Evolutionary conservation across 345 rosid genomes (phyloP).

Genomic region (Trapa bicornis): DNA sequence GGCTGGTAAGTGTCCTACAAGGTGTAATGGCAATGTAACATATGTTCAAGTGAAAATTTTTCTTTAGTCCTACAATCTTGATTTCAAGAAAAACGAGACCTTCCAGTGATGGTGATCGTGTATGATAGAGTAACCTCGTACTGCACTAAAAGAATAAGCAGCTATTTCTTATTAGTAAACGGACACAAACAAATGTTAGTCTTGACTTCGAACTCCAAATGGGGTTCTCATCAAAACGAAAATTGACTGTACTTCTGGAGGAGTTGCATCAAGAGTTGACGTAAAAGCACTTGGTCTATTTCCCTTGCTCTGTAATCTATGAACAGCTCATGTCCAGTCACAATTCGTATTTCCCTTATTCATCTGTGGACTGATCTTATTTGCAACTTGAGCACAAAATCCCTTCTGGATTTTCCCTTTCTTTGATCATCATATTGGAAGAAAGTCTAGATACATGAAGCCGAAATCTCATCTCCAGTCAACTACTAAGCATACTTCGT

Average conservation of each 20-base stretch:
- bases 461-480: not conserved
- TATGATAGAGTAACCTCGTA: too few relatives aligned
- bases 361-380: not conserved
- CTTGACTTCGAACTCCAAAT: constrained; percentile 3
- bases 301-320: too few relatives aligned
- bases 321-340: not conserved
- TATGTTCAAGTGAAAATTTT: not conserved
- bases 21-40: not conserved
- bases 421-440: not conserved
- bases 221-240: constrained; percentile 1
- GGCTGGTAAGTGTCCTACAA: not conserved
- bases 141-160: constrained; percentile 3
- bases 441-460: not conserved
- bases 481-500: not conserved
- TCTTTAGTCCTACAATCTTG: not conserved
- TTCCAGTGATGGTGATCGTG: too few relatives aligned
- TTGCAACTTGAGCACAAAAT: not conserved
- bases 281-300: too few relatives aligned
- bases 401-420: not conserved
- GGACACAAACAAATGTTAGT: constrained; percentile 5
- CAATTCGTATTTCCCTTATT: not conserved
- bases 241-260: constrained; percentile 4
- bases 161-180: constrained; percentile 6
- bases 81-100: not conserved
- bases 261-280: not conserved